Conservation (phyloP, 164 flowering plant genomes). For the Umbilicus rupestris region DNA sequence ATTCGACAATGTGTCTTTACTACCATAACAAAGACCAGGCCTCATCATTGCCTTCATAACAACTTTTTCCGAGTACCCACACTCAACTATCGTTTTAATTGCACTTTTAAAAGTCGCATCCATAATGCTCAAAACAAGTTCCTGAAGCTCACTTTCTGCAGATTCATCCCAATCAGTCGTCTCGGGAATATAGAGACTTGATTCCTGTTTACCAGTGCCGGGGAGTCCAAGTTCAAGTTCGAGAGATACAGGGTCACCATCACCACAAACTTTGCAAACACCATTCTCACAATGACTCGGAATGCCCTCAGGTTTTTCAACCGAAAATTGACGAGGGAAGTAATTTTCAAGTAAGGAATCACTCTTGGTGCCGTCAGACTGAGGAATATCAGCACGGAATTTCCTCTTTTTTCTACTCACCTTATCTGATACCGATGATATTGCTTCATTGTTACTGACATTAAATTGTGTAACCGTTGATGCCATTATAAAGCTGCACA, state of each 20-base stretch:
- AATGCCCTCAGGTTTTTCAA: background rate
- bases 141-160: conserved; percentile 65
- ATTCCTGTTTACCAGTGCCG: background rate
- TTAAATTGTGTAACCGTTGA: background rate
- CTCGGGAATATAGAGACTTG: conserved; percentile 11
- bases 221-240: background rate
- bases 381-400: background rate
- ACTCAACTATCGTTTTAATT: conserved; percentile 60
- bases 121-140: conserved; percentile 67
- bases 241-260: background rate
- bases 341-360: background rate
- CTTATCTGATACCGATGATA: background rate
- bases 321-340: background rate
- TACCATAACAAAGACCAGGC: conserved; percentile 78
- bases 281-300: background rate
- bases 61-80: conserved; percentile 71
- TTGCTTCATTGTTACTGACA: background rate
- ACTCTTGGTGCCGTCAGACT: background rate
- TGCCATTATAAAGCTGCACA: background rate
- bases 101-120: conserved; percentile 74
- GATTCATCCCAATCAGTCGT: conserved; percentile 85
- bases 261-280: conserved; percentile 3
- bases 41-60: conserved; percentile 71
- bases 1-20: conserved; percentile 74
- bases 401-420: conserved; percentile 1